Conservation (phyloP, 2,329 filamentous ascomycete species). For the Rhinocladiella mackenziei region DNA sequence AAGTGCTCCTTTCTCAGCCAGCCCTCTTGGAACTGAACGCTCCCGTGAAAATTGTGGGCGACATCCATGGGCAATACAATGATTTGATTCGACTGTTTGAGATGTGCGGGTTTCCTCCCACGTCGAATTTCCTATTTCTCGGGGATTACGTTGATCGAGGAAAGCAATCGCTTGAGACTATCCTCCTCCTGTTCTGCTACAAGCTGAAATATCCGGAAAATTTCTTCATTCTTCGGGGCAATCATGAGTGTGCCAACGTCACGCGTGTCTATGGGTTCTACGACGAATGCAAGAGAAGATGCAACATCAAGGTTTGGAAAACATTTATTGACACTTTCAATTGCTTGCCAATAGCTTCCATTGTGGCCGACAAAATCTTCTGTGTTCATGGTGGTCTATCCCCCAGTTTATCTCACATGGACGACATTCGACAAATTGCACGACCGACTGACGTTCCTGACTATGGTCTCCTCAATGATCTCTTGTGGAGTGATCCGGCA, state of each 20-base stretch:
- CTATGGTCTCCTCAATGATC: conserved; percentile 89
- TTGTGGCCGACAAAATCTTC: conserved; percentile 95
- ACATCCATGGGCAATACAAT: conserved; percentile 94
- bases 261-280: conserved; percentile 97
- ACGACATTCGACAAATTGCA: conserved; percentile 93
- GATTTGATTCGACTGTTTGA: conserved; percentile 96
- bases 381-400: conserved; percentile 94
- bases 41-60: conserved; percentile 95
- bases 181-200: conserved; percentile 87
- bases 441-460: conserved; percentile 96
- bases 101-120: conserved; percentile 95
- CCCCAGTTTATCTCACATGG: conserved; percentile 91
- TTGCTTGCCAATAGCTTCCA: conserved; percentile 89
- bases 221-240: conserved; percentile 90
- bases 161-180: conserved; percentile 93
- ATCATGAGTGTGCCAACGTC: conserved; percentile 95
- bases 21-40: conserved; percentile 87
- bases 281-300: conserved; percentile 93
- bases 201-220: conserved; percentile 97
- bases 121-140: conserved; percentile 86
- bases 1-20: conserved; percentile 86
- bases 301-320: conserved; percentile 98
- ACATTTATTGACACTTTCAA: conserved; percentile 97
- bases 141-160: conserved; percentile 96
- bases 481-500: conserved; percentile 95